Evolutionary conservation across 2,329 filamentous ascomycete genomes (phyloP), one percentile per base, ranked within the genome.

Genomic region (Graphilbum sp.): DNA sequence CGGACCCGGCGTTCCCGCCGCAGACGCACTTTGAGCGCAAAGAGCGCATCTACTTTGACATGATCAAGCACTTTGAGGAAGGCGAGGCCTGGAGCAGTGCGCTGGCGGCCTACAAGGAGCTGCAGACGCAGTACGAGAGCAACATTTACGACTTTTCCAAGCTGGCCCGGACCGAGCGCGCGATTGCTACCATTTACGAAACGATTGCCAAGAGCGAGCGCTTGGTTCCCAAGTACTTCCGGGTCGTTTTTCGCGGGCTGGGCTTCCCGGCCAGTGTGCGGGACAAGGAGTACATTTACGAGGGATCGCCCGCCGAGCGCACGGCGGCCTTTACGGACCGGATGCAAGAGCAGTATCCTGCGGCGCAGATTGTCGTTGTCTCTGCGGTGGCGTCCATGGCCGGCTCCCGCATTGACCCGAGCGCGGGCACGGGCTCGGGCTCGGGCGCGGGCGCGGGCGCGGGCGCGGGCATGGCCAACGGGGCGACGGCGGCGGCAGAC

Each of bases 61-160:
- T 96, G 69, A 93, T 96, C 54, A 86, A 87, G 55, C 70, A 88
- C 53, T 95, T 90, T 46, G 88, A 96, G 52, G 85, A 92, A 43
- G 87, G 86, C n/a, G 79, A 85, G 53, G 85, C 85, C 1, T 96
- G 88, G 88, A 80, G 82, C 50, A 83, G 83, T 54, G 88, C 87
- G 1, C 62, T 98, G 32, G 70, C 75, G 6, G 84, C 84, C 3
- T 96, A 98, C 58, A 81, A 82, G 53, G 88, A 98, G 57, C 74
- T 98, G 37, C 82, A 87, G 35, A 60, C 66, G n/a, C 86, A 96
- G 57, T 98, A 96, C 53, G 86, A 94, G 60, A 74, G 70, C 47
- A 93, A 86, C 43, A 62, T 82, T 0, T 94, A 87, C 55, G 90
- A 98, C 58, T 95, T 93, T 50, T 69, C 79, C 25, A 95, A 98